Evolutionary conservation across 2,329 filamentous ascomycete species (phyloP).

Genomic region (Westerdykella aurantiaca): DNA sequence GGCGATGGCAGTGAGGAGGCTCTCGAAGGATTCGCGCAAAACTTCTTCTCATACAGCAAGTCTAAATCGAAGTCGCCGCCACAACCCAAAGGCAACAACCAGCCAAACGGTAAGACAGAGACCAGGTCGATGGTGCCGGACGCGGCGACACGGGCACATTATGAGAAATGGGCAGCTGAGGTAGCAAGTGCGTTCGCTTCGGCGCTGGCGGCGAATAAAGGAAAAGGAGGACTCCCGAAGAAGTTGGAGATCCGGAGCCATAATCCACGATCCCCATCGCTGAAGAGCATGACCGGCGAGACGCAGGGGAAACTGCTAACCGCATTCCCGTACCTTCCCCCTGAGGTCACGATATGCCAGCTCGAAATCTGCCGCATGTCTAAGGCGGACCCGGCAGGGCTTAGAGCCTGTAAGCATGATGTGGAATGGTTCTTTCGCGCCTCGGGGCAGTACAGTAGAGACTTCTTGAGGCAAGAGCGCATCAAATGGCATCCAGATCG

Average conservation of each 20-base stretch:
- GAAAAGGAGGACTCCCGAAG: constrained; percentile 11
- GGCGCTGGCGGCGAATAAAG: constrained; percentile 18
- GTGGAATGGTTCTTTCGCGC: constrained; percentile 27
- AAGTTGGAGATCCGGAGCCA: constrained; percentile 26
- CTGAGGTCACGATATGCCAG: constrained; percentile 16
- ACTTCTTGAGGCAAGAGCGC: constrained; percentile 32
- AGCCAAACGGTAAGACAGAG: neutral
- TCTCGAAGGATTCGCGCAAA: constrained; percentile 24
- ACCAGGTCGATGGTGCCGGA: constrained; percentile 8
- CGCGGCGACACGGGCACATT: constrained; percentile 18
- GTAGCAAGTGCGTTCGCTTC: constrained; percentile 22
- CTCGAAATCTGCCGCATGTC: constrained; percentile 17
- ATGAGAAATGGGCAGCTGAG: constrained; percentile 27
- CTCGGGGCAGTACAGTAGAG: constrained; percentile 31
- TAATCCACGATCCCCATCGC: constrained; percentile 26
- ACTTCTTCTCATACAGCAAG: constrained; percentile 24
- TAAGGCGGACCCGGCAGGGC: constrained; percentile 19
- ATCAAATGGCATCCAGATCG: constrained; percentile 35
- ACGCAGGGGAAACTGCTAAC: constrained; percentile 14
- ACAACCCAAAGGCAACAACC: neutral
- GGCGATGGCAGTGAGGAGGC: constrained; percentile 32
- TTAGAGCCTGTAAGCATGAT: constrained; percentile 33
- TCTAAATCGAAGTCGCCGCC: constrained; percentile 14
- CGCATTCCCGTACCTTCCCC: constrained; percentile 28
- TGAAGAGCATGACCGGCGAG: constrained; percentile 34